Conservation (phyloP, 345 rosid species). For the Ceriops decandra region DNA sequence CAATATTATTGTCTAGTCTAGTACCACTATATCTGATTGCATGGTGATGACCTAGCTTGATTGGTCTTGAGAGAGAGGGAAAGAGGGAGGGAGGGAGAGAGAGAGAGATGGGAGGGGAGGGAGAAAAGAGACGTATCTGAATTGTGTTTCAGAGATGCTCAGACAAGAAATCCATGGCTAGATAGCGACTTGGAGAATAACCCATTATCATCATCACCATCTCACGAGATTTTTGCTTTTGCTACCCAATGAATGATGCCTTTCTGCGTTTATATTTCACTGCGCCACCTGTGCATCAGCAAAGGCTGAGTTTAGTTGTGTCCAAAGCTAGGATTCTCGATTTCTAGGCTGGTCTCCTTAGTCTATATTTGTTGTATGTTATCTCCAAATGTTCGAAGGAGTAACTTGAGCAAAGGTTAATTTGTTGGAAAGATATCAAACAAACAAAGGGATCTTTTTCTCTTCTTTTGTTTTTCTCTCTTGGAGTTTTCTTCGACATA, state of each 20-base stretch:
- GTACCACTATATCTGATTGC: constrained; percentile 31
- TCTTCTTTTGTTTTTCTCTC: constrained; percentile 27
- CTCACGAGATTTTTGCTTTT: constrained; percentile 58
- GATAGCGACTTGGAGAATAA: constrained; percentile 76
- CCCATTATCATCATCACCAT: constrained; percentile 57
- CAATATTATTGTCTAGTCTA: constrained; percentile 21
- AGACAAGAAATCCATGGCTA: constrained; percentile 49
- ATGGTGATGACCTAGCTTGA: constrained; percentile 19
- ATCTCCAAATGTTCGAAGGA: constrained; percentile 24
- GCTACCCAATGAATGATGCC: constrained; percentile 60
- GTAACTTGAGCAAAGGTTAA: constrained; percentile 16
- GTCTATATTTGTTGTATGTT: constrained; percentile 17
- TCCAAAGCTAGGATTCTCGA: constrained; percentile 47
- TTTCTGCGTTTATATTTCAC: constrained; percentile 53
- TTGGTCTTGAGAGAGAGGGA: constrained; percentile 19
- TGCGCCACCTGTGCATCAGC: constrained; percentile 36
- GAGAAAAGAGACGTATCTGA: constrained; percentile 37
- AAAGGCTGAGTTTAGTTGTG: constrained; percentile 33
- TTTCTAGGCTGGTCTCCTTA: constrained; percentile 11
- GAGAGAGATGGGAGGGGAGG: not conserved
- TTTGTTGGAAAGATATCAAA: constrained; percentile 11
- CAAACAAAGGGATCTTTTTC: constrained; percentile 20
- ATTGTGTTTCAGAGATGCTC: constrained; percentile 37
- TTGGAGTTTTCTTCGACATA: constrained; percentile 45
- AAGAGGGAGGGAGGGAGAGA: constrained; percentile 2